Conservation (phyloP, 805 yeast genomes). For the Lachancea meyersii region DNA sequence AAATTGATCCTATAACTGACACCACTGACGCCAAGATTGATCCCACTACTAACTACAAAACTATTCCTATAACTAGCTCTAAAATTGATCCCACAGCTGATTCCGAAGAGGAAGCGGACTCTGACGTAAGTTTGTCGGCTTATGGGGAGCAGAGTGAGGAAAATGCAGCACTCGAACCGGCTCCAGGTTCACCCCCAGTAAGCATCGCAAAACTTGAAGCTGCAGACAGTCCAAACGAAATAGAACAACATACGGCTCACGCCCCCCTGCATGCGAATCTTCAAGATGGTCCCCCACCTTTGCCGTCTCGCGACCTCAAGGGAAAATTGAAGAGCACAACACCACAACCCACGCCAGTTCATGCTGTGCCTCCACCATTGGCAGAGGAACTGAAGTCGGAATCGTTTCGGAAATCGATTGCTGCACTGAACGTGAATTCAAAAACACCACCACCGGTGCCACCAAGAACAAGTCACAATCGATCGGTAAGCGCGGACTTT, state of each 20-base stretch:
- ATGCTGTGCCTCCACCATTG: constrained; percentile 30
- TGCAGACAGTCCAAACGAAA: not conserved
- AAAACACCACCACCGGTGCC: constrained; percentile 15
- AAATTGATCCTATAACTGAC: too few species aligned
- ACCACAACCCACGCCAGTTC: constrained; percentile 1
- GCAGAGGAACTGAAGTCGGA: constrained; percentile 27
- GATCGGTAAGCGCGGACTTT: constrained; percentile 37
- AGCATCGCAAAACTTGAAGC: too few species aligned
- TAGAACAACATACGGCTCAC: not conserved
- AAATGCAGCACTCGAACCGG: not conserved
- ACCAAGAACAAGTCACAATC: constrained; percentile 15
- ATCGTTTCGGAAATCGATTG: constrained; percentile 21
- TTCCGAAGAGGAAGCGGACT: not conserved
- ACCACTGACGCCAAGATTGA: too few species aligned
- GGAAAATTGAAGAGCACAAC: not conserved
- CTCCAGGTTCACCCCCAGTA: too few species aligned
- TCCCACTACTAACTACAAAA: too few species aligned
- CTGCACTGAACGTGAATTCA: constrained; percentile 18
- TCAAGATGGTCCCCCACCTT: constrained; percentile 2
- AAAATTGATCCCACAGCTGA: not conserved
- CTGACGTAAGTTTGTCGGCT: constrained; percentile 1
- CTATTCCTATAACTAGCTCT: too few species aligned
- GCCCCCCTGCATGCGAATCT: not conserved
- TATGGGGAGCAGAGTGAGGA: not conserved
- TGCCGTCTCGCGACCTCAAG: not conserved